Evolutionary conservation across 148 eudicot species (phyloP).

Genomic region (Vaccinium corymbosum): DNA sequence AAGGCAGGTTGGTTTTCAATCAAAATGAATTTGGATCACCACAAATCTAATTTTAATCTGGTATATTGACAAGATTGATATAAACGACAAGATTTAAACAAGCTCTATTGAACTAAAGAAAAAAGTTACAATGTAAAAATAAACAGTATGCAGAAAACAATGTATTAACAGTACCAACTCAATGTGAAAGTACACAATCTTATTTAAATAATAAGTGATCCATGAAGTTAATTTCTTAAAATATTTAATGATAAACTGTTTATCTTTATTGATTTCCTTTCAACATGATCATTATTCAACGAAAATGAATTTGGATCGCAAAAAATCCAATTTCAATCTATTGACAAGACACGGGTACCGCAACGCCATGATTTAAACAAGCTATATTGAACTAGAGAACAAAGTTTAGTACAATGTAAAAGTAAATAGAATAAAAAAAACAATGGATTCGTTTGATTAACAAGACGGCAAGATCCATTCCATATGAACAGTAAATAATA

Average conservation of each 20-base stretch:
- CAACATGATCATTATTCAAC: background rate
- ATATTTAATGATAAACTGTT: background rate
- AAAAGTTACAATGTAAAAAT: too few relatives aligned
- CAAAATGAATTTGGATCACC: background rate
- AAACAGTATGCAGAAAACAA: too few relatives aligned
- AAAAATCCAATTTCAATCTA: too few relatives aligned
- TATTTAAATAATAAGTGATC: background rate
- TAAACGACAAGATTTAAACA: background rate
- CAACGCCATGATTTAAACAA: too few relatives aligned
- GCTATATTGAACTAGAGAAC: too few relatives aligned
- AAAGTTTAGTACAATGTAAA: too few relatives aligned
- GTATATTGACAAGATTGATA: background rate
- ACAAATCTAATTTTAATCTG: background rate
- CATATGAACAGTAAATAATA: background rate
- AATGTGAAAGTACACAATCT: background rate
- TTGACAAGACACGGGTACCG: too few relatives aligned
- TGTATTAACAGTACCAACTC: background rate
- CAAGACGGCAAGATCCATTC: too few relatives aligned
- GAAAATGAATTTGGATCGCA: too few relatives aligned
- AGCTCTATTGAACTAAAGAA: background rate
- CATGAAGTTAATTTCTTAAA: background rate
- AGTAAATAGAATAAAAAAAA: too few relatives aligned
- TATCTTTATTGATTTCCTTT: constrained; percentile 1
- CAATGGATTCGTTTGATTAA: too few relatives aligned
- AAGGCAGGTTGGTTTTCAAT: background rate